phyloP scores from a whole-genome alignment of 2,329 filamentous ascomycete species.

The Neofusicoccum cordaticola region DNA sequence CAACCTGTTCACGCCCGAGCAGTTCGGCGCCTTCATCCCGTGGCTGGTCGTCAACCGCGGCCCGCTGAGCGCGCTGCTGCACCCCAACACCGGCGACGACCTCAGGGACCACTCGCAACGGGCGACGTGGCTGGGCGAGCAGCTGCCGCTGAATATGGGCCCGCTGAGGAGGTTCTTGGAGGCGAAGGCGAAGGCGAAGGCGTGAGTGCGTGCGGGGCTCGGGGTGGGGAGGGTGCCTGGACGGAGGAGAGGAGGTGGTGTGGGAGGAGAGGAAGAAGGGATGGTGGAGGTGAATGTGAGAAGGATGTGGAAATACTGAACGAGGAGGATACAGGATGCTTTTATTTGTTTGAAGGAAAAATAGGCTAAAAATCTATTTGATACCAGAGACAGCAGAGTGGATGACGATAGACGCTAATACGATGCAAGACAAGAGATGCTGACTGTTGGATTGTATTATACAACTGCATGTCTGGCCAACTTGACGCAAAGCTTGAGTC shows the following conservation, averaged over 20 bases:
- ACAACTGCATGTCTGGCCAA: not conserved
- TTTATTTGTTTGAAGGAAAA: not conserved
- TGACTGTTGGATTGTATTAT: not conserved
- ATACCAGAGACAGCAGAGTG: not conserved
- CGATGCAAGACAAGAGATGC: not conserved
- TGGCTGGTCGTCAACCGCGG: slow-evolving; percentile 83
- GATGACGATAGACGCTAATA: no score
- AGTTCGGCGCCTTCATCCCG: slow-evolving; percentile 84
- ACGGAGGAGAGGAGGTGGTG: not conserved
- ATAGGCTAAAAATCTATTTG: not conserved
- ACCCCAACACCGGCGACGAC: slow-evolving; percentile 74
- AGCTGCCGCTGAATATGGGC: slow-evolving; percentile 58
- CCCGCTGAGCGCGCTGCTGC: slow-evolving; percentile 73
- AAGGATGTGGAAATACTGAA: no score
- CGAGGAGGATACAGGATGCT: not conserved
- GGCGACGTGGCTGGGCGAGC: slow-evolving; percentile 73
- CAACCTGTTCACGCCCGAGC: slow-evolving; percentile 78
- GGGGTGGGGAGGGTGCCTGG: not conserved
- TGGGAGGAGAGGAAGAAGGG: not conserved
- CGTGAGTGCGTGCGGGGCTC: not conserved
- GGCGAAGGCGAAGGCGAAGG: not conserved
- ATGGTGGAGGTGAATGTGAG: no score
- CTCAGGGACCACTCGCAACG: slow-evolving; percentile 63
- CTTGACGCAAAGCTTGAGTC: not conserved
- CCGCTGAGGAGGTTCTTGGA: slow-evolving; percentile 41